Evolutionary conservation across 495 filamentous ascomycete genomes (phyloP).

Genomic region (Aspergillus baeticus): DNA sequence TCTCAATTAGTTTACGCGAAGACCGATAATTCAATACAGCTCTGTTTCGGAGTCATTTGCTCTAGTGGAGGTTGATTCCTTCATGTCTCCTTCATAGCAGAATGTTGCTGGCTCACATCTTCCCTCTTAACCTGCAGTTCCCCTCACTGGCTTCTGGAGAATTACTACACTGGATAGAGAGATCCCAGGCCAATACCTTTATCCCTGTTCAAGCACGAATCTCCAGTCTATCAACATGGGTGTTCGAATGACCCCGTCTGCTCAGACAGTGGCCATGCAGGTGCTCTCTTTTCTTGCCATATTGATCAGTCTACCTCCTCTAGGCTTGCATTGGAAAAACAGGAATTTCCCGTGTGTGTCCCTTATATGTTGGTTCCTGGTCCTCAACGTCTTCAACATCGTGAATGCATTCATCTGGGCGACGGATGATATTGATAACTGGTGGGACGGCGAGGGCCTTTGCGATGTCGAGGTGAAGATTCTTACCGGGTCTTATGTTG

Average conservation of each 20-base stretch:
- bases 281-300: constrained; percentile 57
- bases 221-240: constrained; percentile 6
- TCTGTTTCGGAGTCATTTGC: constrained; percentile 14
- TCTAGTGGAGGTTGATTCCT: not conserved
- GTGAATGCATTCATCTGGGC: constrained; percentile 84
- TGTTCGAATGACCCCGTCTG: constrained; percentile 12
- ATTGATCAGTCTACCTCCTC: constrained; percentile 48
- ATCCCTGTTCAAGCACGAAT: not conserved
- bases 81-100: constrained; percentile 5
- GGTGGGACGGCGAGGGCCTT: constrained; percentile 73
- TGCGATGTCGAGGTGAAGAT: constrained; percentile 83
- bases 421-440: constrained; percentile 60
- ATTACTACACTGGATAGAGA: too few species aligned
- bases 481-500: constrained; percentile 61
- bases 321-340: constrained; percentile 42
- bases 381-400: constrained; percentile 66
- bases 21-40: constrained; percentile 4
- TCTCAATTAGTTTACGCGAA: constrained; percentile 11
- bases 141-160: not conserved
- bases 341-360: constrained; percentile 48
- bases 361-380: constrained; percentile 62
- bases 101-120: constrained; percentile 10
- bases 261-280: constrained; percentile 37
- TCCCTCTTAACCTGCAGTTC: constrained; percentile 2
- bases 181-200: too few species aligned